Evolutionary conservation across 1,284 basidiomycete genomes (phyloP).

Genomic region (Boletus semigastroideus): DNA sequence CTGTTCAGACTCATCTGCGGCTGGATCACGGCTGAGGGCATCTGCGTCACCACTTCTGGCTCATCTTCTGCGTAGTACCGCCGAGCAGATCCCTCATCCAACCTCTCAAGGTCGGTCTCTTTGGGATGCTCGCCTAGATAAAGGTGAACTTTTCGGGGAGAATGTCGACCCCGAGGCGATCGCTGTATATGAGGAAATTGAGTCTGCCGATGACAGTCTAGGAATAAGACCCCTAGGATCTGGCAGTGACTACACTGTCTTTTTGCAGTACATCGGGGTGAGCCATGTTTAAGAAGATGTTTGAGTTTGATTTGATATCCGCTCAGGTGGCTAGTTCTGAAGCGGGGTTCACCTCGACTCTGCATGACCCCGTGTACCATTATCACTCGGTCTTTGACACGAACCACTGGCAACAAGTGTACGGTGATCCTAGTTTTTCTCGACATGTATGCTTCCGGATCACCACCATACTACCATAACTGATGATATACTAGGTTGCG

Average conservation of each 20-base stretch:
- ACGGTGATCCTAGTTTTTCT: slow-evolving; percentile 71
- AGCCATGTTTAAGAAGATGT: slow-evolving; percentile 10
- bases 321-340: slow-evolving; percentile 51
- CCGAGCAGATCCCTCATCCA: slow-evolving; percentile 60
- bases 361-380: slow-evolving; percentile 67
- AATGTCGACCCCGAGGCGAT: slow-evolving; percentile 33
- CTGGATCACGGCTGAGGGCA: slow-evolving; percentile 58
- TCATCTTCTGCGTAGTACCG: slow-evolving; percentile 58
- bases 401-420: slow-evolving; percentile 68
- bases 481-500: slow-evolving; percentile 45
- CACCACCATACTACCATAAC: not conserved
- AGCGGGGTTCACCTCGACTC: slow-evolving; percentile 48
- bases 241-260: slow-evolving; percentile 78
- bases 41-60: slow-evolving; percentile 68
- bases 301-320: slow-evolving; percentile 12
- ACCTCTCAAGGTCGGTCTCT: slow-evolving; percentile 39
- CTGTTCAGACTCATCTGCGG: slow-evolving; percentile 55
- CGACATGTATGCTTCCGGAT: slow-evolving; percentile 49
- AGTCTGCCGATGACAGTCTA: slow-evolving; percentile 22
- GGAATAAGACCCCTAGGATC: slow-evolving; percentile 49
- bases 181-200: slow-evolving; percentile 24
- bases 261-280: slow-evolving; percentile 55
- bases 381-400: slow-evolving; percentile 80
- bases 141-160: slow-evolving; percentile 40
- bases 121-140: slow-evolving; percentile 51